phyloP scores from a whole-genome alignment of 1,284 basidiomycete genomes.

The Rhodotorula sp. region DNA sequence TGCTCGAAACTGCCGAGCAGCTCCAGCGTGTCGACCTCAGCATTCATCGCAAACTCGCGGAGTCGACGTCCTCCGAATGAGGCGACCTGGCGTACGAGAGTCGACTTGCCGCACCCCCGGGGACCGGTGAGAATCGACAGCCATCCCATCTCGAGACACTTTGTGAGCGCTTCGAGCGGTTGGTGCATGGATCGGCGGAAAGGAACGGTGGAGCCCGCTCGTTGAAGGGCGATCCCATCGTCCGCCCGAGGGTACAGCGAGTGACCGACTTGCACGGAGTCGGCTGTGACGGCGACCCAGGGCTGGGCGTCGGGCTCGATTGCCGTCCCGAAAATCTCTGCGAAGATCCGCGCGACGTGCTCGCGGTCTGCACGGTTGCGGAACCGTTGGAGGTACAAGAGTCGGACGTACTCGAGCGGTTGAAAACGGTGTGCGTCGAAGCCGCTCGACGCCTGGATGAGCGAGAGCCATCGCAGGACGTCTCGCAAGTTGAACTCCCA shows the following conservation, averaged over 20 bases:
- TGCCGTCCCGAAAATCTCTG: slow-evolving; percentile 58
- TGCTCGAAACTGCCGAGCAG: slow-evolving; percentile 96
- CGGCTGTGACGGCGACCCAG: slow-evolving; percentile 58
- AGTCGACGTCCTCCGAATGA: slow-evolving; percentile 66
- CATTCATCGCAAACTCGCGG: slow-evolving; percentile 75
- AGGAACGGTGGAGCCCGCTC: slow-evolving; percentile 52
- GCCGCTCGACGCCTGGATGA: slow-evolving; percentile 55
- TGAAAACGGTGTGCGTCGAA: slow-evolving; percentile 59
- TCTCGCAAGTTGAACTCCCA: slow-evolving; percentile 99
- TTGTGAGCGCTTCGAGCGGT: slow-evolving; percentile 70
- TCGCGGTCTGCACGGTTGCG: slow-evolving; percentile 66
- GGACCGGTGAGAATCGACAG: slow-evolving; percentile 82
- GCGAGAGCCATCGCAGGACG: slow-evolving; percentile 76
- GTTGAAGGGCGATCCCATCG: slow-evolving; percentile 16
- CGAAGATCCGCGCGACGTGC: slow-evolving; percentile 64
- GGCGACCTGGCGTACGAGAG: slow-evolving; percentile 69
- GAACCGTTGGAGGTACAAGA: slow-evolving; percentile 84
- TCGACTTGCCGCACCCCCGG: slow-evolving; percentile 75
- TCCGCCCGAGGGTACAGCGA: slow-evolving; percentile 56
- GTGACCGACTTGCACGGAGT: slow-evolving; percentile 67
- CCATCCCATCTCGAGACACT: slow-evolving; percentile 76
- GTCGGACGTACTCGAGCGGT: slow-evolving; percentile 64
- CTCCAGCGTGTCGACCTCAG: slow-evolving; percentile 88
- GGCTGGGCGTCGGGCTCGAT: slow-evolving; percentile 51
- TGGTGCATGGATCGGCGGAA: slow-evolving; percentile 67